Evolutionary conservation across 2,329 filamentous ascomycete species (phyloP).

Genomic region (Aschersonia sp.): DNA sequence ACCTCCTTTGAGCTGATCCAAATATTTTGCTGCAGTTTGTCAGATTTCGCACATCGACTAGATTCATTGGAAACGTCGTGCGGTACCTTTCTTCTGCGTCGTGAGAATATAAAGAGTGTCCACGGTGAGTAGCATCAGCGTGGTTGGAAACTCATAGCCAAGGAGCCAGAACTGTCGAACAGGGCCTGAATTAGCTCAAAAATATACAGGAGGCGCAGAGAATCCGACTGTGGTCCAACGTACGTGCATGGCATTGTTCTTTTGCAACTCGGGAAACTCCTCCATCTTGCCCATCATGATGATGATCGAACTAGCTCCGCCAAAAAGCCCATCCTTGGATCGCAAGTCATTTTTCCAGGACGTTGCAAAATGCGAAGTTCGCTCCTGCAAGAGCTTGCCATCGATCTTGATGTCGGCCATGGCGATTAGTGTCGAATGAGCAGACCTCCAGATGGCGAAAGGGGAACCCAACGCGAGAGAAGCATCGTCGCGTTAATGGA

Average conservation of each 20-base stretch:
- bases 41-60: conserved; percentile 9
- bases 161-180: conserved; percentile 78
- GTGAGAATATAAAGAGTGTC: conserved; percentile 87
- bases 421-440: conserved; percentile 21
- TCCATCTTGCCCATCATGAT: conserved; percentile 92
- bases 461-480: conserved; percentile 16
- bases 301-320: conserved; percentile 72
- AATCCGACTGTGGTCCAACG: conserved; percentile 15
- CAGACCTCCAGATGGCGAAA: conserved; percentile 9
- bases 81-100: conserved; percentile 88
- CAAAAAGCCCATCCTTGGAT: conserved; percentile 70
- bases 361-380: conserved; percentile 70
- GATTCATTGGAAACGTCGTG: not conserved
- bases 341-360: conserved; percentile 97
- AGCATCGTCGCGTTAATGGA: conserved; percentile 27
- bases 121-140: conserved; percentile 78
- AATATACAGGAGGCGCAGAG: not conserved
- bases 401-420: conserved; percentile 89
- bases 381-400: conserved; percentile 84
- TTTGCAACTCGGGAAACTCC: conserved; percentile 74
- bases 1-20: conserved; percentile 82
- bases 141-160: conserved; percentile 96
- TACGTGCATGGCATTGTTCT: conserved; percentile 94
- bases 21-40: conserved; percentile 59
- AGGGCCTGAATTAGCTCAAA: not conserved